Base-by-base conservation (phyloP, 2,329 filamentous ascomycete species). In the Penicillium sp. region DNA sequence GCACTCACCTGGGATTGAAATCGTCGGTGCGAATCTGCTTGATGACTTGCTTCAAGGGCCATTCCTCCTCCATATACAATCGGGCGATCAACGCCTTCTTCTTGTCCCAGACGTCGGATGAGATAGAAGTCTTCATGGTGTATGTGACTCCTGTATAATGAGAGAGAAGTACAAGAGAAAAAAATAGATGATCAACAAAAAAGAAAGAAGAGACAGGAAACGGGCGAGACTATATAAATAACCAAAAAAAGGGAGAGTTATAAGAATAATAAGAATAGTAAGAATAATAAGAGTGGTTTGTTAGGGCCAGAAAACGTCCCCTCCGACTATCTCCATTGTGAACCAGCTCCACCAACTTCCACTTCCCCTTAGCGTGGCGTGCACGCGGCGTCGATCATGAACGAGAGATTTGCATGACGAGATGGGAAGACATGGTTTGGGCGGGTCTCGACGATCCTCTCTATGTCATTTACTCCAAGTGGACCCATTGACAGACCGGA, bases 31-130 rank as follows among this genome's bases (percentile, higher is more conserved):
- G 73, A 36, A 77, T 75, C 61, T 75, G 70, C 59, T 77, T 76
- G 51, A 76, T 77, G 48, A 77, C 75, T 51, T 77, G 74, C 54
- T 77, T 76, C 48, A 77, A 61, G 5, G 75, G 75, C 74, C 74
- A 77, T 70, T 77, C 74, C 51, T 77, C 74, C 27, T 75, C 74
- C 64, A 73, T 75, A 51, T 77, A 77, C 40, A 76, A 58, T 34
- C 69, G 70, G 42, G 73, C 68, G 59, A 77, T 77, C 57, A 75
- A 59, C 2, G 67, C 64, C 54, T 71, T 75, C 59, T 76, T 77
- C 63, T 69, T 74, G 64, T 77, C 75, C 75, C 75, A 77, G 32
- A 76, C 70, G 48, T 76, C 73, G 4, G 75, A 72, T 9, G 75
- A 69, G 45, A 77, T 77, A 2, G 73, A 72, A 42, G 68, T 75